These are phyloP conservation scores for Hypseocharis bilobata DNA, from an alignment of 441 rosid genomes.

Conservation along the genomic window DNA sequence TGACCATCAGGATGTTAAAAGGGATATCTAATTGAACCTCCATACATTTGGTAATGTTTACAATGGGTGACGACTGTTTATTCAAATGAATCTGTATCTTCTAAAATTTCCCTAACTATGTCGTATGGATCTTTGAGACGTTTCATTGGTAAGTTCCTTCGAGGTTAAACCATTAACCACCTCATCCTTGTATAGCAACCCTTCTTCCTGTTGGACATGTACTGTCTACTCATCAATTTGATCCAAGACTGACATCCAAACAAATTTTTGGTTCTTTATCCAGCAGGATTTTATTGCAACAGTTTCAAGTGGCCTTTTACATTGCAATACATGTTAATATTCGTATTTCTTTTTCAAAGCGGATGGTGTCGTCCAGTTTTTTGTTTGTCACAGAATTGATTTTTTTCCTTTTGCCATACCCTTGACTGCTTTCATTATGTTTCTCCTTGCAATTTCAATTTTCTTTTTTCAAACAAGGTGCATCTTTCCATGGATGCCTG, in stretches of 20 bases:
- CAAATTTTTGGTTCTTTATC: too few species aligned
- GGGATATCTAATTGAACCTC: too few species aligned
- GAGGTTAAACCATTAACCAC: neutral
- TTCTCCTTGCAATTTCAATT: conserved; percentile 5
- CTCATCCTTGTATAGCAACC: neutral
- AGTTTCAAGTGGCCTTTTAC: too few species aligned
- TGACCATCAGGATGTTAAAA: too few species aligned
- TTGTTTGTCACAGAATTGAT: neutral
- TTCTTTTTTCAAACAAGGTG: neutral
- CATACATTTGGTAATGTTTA: neutral
- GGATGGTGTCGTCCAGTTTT: neutral
- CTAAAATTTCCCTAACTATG: neutral
- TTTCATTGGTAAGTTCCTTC: neutral
- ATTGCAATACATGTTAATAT: too few species aligned
- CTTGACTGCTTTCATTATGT: conserved; percentile 10
- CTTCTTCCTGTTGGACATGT: too few species aligned
- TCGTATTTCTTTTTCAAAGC: too few species aligned
- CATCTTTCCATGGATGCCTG: conserved; percentile 9
- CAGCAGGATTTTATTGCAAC: too few species aligned
- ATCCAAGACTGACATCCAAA: too few species aligned
- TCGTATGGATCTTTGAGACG: neutral
- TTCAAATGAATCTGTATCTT: neutral
- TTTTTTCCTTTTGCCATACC: neutral
- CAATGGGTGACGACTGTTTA: neutral
- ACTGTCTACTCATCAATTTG: too few species aligned